phyloP scores from a whole-genome alignment of 2,329 filamentous ascomycete species.

The Aspergillus oerlinghausenensis region DNA sequence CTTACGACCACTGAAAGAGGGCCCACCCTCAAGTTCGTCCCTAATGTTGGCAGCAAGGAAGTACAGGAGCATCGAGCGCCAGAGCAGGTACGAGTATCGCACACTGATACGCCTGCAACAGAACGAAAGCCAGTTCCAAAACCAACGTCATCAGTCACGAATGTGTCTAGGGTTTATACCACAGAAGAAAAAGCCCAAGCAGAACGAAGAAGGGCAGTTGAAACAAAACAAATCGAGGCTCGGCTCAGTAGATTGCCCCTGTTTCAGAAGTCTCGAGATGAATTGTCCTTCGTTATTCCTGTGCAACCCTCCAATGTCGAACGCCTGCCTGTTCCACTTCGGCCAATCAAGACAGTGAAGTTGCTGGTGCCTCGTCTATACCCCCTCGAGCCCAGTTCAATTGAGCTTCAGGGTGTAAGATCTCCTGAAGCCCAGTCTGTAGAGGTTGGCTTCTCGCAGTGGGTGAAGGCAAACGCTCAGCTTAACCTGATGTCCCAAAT shows the following conservation, averaged over 20 bases:
- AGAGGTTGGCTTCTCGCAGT: constrained; percentile 61
- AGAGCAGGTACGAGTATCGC: background rate
- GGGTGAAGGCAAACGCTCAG: constrained; percentile 52
- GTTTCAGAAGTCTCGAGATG: constrained; percentile 67
- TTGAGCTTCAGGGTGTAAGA: constrained; percentile 62
- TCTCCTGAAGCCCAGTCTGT: constrained; percentile 57
- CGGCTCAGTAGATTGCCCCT: constrained; percentile 64
- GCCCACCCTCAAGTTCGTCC: constrained; percentile 66
- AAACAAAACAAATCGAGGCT: constrained; percentile 69
- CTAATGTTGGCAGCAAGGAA: constrained; percentile 49
- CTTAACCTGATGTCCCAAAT: constrained; percentile 67
- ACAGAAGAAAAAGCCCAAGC: constrained; percentile 59
- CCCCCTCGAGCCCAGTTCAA: constrained; percentile 62
- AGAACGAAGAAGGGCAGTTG: constrained; percentile 58
- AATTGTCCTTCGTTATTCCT: constrained; percentile 65
- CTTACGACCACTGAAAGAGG: constrained; percentile 65
- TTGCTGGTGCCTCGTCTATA: constrained; percentile 68
- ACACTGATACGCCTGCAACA: constrained; percentile 1
- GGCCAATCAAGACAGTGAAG: constrained; percentile 59
- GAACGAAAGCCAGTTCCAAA: background rate
- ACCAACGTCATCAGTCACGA: constrained; percentile 7
- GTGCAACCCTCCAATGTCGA: constrained; percentile 60
- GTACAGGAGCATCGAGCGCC: constrained; percentile 4
- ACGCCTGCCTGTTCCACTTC: constrained; percentile 59
- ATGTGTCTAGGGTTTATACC: constrained; percentile 50